Conservation (phyloP, 805 yeast genomes). For the Lipomyces lipofer region DNA sequence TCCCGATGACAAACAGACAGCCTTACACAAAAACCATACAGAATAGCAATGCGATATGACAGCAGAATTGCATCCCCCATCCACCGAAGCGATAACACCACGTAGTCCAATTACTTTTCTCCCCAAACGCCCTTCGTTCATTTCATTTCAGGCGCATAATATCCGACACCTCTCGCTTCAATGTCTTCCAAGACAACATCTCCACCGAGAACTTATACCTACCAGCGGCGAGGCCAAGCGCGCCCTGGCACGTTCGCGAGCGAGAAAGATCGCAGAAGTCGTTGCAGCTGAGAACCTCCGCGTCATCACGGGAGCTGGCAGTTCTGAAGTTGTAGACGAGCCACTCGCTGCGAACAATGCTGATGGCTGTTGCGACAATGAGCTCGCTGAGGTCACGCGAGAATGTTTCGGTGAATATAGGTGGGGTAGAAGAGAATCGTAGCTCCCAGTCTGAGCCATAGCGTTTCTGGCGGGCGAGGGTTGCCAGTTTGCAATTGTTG, state of each 20-base stretch:
- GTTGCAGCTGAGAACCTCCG: background rate
- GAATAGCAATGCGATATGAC: too few species aligned
- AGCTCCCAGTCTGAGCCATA: background rate
- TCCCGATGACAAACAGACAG: too few species aligned
- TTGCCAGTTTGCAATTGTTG: background rate
- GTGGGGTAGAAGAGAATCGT: background rate
- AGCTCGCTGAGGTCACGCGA: background rate
- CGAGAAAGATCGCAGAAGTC: too few species aligned
- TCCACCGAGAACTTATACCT: background rate
- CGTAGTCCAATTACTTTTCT: too few species aligned
- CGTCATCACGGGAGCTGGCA: background rate
- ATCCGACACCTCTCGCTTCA: slow-evolving; percentile 2
- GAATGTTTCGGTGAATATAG: background rate
- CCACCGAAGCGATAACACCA: too few species aligned
- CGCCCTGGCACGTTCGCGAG: too few species aligned
- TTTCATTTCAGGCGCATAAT: background rate
- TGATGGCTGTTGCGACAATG: background rate
- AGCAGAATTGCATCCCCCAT: too few species aligned
- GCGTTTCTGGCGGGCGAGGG: background rate
- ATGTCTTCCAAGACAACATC: background rate
- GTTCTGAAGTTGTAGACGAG: background rate
- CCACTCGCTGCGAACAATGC: background rate
- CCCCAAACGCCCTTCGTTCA: too few species aligned
- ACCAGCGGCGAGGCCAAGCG: slow-evolving; percentile 1
- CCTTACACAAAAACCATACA: too few species aligned